Percentiles rank a stretch among this genome's conserved stretches.
Evolutionary conservation across 306 rosid species (phyloP).

Genomic region (Lagenaria siceraria): DNA sequence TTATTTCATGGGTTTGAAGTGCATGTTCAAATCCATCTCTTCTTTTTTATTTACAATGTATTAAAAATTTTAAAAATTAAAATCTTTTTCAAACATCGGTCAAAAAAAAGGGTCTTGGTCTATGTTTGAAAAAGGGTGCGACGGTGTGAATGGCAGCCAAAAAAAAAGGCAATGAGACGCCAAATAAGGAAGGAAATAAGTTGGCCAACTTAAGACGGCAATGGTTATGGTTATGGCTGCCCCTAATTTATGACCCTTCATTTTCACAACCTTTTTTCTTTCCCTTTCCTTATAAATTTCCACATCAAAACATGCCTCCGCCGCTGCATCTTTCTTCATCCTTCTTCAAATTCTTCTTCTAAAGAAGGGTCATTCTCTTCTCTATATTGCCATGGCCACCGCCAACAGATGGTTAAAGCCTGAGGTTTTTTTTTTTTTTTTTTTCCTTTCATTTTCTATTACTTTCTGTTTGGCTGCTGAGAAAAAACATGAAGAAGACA

Average conservation of each 20-base stretch:
- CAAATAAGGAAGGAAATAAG: constrained; percentile 1
- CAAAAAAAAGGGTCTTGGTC: neutral
- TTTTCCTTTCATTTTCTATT: neutral
- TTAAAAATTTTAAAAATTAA: neutral
- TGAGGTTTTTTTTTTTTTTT: constrained; percentile 34
- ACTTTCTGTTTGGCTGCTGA: constrained; percentile 5
- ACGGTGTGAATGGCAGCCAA: neutral
- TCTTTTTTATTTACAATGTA: neutral
- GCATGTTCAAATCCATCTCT: too few relatives aligned
- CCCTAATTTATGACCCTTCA: constrained; percentile 15
- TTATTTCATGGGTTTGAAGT: too few relatives aligned
- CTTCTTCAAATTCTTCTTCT: neutral
- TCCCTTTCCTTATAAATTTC: neutral
- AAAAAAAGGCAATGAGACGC: neutral
- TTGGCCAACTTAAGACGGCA: neutral
- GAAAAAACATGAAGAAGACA: neutral
- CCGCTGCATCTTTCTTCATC: neutral
- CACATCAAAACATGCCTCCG: neutral
- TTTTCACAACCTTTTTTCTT: neutral
- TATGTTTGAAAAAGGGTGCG: neutral
- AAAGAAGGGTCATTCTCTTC: constrained; percentile 8
- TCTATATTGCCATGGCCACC: constrained; percentile 22
- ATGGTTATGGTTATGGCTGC: constrained; percentile 12
- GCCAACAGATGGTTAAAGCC: constrained; percentile 73
- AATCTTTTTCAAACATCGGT: neutral